Percentiles rank a stretch among this genome's conserved stretches.
Evolutionary conservation across 352 stramenopile genomes (phyloP).

Genomic region (Phytophthora colocasiae): DNA sequence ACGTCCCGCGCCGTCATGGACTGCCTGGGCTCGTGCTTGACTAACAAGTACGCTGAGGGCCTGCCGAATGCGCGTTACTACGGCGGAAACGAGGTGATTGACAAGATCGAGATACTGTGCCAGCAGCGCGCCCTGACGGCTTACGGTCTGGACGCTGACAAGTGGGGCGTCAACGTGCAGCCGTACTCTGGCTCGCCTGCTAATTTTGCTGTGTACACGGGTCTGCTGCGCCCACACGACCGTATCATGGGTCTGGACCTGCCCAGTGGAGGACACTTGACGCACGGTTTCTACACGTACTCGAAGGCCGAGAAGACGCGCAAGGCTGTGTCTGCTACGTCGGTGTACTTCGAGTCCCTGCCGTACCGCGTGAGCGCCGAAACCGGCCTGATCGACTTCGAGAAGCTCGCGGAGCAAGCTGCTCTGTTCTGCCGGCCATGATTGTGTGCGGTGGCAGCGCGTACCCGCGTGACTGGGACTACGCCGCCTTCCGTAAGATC

Average conservation of each 20-base stretch:
- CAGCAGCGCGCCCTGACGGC: conserved; percentile 94
- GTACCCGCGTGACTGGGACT: conserved; percentile 99
- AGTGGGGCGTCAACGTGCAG: conserved; percentile 99
- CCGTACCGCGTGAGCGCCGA: conserved; percentile 96
- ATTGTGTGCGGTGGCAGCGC: conserved; percentile 98
- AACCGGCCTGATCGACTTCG: conserved; percentile 98
- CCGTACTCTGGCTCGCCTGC: conserved; percentile 97
- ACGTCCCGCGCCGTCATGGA: conserved; percentile 99
- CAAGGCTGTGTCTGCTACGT: conserved; percentile 99
- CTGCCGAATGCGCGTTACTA: conserved; percentile 97
- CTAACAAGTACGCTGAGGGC: conserved; percentile 99
- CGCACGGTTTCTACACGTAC: conserved; percentile 98
- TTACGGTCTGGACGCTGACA: conserved; percentile 91
- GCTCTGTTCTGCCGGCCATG: conserved; percentile 97
- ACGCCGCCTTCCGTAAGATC: conserved; percentile 97
- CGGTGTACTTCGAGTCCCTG: conserved; percentile 99
- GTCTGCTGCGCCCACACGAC: conserved; percentile 96
- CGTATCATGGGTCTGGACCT: conserved; percentile 99
- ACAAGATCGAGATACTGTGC: conserved; percentile 97
- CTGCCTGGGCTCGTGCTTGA: conserved; percentile 97
- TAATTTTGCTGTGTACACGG: conserved; percentile 99
- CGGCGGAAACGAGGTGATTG: conserved; percentile 98
- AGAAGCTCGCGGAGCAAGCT: conserved; percentile 94
- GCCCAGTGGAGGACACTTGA: conserved; percentile 98
- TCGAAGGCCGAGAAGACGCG: conserved; percentile 96